phyloP scores from a whole-genome alignment of 192 early-diverging fungal species.

The Jimgerdemannia lactiflua region DNA sequence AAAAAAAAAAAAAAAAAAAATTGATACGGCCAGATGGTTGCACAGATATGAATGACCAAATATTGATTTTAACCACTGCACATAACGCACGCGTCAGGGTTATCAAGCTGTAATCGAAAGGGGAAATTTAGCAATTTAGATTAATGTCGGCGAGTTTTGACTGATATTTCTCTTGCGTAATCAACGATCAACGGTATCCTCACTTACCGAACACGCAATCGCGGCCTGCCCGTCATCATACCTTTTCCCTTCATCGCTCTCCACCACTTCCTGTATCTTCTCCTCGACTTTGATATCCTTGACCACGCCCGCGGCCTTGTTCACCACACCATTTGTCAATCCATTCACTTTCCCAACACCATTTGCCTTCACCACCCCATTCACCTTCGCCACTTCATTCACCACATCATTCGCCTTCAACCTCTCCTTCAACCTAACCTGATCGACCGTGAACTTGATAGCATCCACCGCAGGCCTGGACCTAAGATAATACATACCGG shows the following conservation, averaged over 20 bases:
- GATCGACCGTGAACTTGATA: conserved; percentile 97
- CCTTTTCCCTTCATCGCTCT: conserved; percentile 1
- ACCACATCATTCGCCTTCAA: conserved; percentile 23
- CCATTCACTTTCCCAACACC: conserved; percentile 13
- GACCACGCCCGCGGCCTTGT: not conserved
- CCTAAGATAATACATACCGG: conserved; percentile 98
- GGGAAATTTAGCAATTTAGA: not conserved
- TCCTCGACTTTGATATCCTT: conserved; percentile 11
- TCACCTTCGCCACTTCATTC: conserved; percentile 27
- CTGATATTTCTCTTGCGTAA: not conserved
- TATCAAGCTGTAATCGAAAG: conserved; percentile 58
- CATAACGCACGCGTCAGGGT: conserved; percentile 89
- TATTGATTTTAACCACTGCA: conserved; percentile 69
- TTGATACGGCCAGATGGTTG: too few relatives aligned
- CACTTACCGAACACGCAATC: conserved; percentile 66
- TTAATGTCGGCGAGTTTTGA: conserved; percentile 4
- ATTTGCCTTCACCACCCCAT: conserved; percentile 25
- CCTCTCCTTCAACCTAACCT: conserved; percentile 57
- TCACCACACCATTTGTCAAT: conserved; percentile 8
- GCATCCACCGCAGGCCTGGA: conserved; percentile 92
- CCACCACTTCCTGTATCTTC: conserved; percentile 15
- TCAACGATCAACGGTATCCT: not conserved
- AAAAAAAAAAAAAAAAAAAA: too few relatives aligned
- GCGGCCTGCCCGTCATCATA: conserved; percentile 46
- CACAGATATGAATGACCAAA: not conserved